These are phyloP conservation scores for Gnomoniopsis smithogilvyi DNA, from an alignment of 2,329 filamentous ascomycete genomes.

Conservation along the genomic window DNA sequence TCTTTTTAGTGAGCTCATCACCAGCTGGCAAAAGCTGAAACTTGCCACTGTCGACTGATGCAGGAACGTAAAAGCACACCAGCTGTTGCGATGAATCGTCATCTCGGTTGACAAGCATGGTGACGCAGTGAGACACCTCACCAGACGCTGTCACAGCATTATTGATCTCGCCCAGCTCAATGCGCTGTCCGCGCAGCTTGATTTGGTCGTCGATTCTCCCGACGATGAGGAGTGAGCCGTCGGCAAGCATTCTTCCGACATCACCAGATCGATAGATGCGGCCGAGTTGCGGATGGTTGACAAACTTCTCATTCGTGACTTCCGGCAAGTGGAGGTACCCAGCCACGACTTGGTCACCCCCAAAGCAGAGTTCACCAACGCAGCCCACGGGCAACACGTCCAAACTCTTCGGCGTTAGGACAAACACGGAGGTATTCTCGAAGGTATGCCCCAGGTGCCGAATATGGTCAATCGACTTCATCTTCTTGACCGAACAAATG, in stretches of 20 bases:
- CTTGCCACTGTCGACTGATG: constrained; percentile 11
- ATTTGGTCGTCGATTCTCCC: constrained; percentile 77
- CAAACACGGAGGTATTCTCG: constrained; percentile 71
- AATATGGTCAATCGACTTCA: constrained; percentile 55
- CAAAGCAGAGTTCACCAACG: constrained; percentile 82
- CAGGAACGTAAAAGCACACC: constrained; percentile 66
- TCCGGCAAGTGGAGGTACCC: constrained; percentile 69
- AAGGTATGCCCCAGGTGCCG: constrained; percentile 76
- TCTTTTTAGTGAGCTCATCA: constrained; percentile 25
- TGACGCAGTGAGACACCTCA: constrained; percentile 59
- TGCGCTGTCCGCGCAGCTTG: constrained; percentile 75
- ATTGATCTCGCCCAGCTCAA: constrained; percentile 77
- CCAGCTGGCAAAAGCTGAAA: constrained; percentile 38
- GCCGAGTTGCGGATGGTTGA: constrained; percentile 65
- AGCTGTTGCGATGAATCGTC: constrained; percentile 45
- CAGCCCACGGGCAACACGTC: constrained; percentile 64
- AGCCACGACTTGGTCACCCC: constrained; percentile 74
- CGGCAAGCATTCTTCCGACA: constrained; percentile 71
- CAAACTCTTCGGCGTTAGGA: constrained; percentile 47
- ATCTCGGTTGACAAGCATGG: constrained; percentile 50
- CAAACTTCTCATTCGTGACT: constrained; percentile 63
- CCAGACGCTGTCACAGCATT: constrained; percentile 52
- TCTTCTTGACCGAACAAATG: constrained; percentile 73
- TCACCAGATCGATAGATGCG: constrained; percentile 81
- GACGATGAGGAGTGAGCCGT: constrained; percentile 70